phyloP scores from a whole-genome alignment of 305 asterid genomes.

The Vinca major region DNA sequence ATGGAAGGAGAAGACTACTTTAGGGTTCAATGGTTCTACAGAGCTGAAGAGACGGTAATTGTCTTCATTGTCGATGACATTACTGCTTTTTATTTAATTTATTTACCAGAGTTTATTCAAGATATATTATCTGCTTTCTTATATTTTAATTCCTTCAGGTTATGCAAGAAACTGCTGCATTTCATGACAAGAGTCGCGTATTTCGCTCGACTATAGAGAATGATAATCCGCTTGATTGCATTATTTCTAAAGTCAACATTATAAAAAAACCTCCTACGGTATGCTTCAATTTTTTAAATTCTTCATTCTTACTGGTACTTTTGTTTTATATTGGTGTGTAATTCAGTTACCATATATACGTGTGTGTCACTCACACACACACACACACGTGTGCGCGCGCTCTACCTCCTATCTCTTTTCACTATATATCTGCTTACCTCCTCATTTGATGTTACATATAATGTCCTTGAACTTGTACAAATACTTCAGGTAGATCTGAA shows the following conservation, averaged over 20 bases:
- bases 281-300: constrained; percentile 20
- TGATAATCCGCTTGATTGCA: constrained; percentile 76
- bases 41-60: constrained; percentile 68
- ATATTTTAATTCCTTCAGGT: constrained; percentile 37
- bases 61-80: neutral
- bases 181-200: constrained; percentile 64
- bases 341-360: neutral
- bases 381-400: no score
- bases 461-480: constrained; percentile 11
- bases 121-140: constrained; percentile 13
- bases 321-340: neutral
- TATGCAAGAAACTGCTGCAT: constrained; percentile 48
- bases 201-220: constrained; percentile 69
- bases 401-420: no score
- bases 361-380: no score
- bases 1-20: constrained; percentile 57
- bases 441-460: constrained; percentile 15
- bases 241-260: constrained; percentile 62
- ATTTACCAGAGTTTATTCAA: constrained; percentile 9
- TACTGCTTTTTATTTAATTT: neutral
- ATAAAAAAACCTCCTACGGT: constrained; percentile 44
- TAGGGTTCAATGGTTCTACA: constrained; percentile 78
- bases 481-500: constrained; percentile 39
- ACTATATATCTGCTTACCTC: neutral
- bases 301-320: constrained; percentile 2